Base-by-base conservation (phyloP, 2,329 filamentous ascomycete species). In the Microdochium nivale region DNA sequence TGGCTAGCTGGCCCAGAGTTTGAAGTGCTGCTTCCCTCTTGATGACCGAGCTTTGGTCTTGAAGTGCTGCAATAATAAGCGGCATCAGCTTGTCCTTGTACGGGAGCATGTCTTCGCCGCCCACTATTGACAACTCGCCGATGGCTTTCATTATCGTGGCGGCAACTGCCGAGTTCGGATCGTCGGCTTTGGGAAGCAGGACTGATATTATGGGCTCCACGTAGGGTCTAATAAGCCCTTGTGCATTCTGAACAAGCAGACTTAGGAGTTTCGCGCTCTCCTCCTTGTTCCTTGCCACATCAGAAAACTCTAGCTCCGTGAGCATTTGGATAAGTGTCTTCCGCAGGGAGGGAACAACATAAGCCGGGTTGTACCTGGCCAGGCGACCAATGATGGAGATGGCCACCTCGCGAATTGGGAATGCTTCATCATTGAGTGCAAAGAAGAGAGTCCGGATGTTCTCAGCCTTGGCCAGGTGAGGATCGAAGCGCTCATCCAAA, bases 401-500 rank as follows among this genome's bases (percentile, higher is more conserved):
- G 9, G 94, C 88, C 25, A 94, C 92, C 70, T 99, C 91, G 60
- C 95, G 81, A 54, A 97, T 96, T 2, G 84, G 78, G 58, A 97
- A 99, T 1, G 90, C 80, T 64, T 97, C 92, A 61, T 99, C 94
- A 59, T 99, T 96, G 16, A 99, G 79, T 0, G 94, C 92, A 54
- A 97, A 86, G 69, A 99, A 97, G 0, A 99, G 73, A 14, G 91
- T 96, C 21, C 95, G 84, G 48, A 99, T 95, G 63, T 99, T 99
- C 67, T 99, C 92, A 1, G 95, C 91, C 67, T 96, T 95, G 43
- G 90, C 90, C n/a, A 99, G 77, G 65, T 99, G 94, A 47, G 90
- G 86, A 65, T 99, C 94, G 62, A 99, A 99, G 49, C 94, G 88
- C 57, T 88, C 84, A 65, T 97, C 94, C 10, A 99, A 78, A 19